Evolutionary conservation across 148 eudicot genomes (phyloP).

Genomic region (Chenopodium formosanum): DNA sequence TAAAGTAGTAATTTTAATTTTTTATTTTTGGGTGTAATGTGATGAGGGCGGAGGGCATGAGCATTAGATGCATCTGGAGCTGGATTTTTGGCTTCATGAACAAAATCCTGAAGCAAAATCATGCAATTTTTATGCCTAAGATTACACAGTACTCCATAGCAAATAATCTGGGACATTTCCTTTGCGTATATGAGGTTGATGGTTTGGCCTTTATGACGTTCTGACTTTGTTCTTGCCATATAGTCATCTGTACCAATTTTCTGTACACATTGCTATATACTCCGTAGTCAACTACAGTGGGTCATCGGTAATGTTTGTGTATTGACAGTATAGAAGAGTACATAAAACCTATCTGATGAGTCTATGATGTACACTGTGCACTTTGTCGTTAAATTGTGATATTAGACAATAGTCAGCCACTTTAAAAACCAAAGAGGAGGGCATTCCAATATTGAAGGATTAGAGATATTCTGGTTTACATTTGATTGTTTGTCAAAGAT

Average conservation of each 20-base stretch:
- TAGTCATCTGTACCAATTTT: neutral
- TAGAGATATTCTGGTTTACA: neutral
- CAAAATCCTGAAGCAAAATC: neutral
- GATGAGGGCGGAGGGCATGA: neutral
- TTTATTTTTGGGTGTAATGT: neutral
- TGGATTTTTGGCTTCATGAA: neutral
- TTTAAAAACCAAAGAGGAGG: neutral
- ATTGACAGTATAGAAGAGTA: neutral
- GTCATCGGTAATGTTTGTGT: neutral
- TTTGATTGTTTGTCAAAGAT: neutral
- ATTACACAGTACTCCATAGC: no score
- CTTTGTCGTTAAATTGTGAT: neutral
- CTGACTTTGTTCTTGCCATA: neutral
- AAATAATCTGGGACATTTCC: neutral
- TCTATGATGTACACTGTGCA: neutral
- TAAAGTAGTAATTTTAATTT: neutral
- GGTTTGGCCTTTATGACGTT: neutral
- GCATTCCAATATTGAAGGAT: neutral
- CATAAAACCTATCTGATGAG: neutral
- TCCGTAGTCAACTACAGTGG: neutral
- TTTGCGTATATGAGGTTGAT: neutral
- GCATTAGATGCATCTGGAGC: neutral
- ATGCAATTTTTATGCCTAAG: conserved; percentile 13
- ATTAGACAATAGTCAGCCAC: neutral
- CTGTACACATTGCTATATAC: neutral